Evolutionary conservation across 306 rosid genomes (phyloP).

Genomic region (Vigna radiata): DNA sequence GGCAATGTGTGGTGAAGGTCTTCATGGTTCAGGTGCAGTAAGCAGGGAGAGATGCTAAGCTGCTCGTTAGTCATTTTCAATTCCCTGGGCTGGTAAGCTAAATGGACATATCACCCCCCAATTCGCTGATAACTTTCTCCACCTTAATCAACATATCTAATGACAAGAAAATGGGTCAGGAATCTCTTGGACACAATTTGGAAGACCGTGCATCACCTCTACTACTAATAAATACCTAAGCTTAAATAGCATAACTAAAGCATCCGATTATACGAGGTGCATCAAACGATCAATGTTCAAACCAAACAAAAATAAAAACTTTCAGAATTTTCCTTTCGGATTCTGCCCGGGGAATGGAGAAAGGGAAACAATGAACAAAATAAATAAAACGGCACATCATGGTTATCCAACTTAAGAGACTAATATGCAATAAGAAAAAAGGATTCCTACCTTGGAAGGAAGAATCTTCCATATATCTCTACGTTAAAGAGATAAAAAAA

Average conservation of each 20-base stretch:
- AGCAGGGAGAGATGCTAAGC: slow-evolving; percentile 35
- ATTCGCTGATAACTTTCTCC: slow-evolving; percentile 76
- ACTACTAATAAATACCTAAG: not conserved
- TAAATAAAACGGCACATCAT: slow-evolving; percentile 21
- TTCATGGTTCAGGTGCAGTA: slow-evolving; percentile 6
- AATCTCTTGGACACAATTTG: slow-evolving; percentile 14
- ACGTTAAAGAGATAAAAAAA: slow-evolving; percentile 48
- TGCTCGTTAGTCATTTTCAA: slow-evolving; percentile 41
- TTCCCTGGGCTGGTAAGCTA: slow-evolving; percentile 42
- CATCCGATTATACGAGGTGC: not conserved
- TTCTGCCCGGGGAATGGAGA: slow-evolving; percentile 13
- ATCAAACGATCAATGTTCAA: slow-evolving; percentile 26
- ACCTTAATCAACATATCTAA: slow-evolving; percentile 86
- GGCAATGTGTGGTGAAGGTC: slow-evolving; percentile 29
- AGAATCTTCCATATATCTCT: slow-evolving; percentile 90
- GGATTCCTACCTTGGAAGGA: slow-evolving; percentile 78
- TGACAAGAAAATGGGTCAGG: slow-evolving; percentile 19
- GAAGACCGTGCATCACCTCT: slow-evolving; percentile 9
- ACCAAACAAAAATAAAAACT: slow-evolving; percentile 34
- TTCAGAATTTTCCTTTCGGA: not conserved
- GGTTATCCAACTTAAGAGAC: slow-evolving; percentile 19
- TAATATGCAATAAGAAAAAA: slow-evolving; percentile 23
- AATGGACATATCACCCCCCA: slow-evolving; percentile 67
- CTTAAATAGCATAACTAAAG: slow-evolving; percentile 8
- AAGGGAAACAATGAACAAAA: slow-evolving; percentile 16